These are phyloP conservation scores for Staphylotrichum longicolle DNA, from an alignment of 495 filamentous ascomycete genomes.

Conservation along the genomic window DNA sequence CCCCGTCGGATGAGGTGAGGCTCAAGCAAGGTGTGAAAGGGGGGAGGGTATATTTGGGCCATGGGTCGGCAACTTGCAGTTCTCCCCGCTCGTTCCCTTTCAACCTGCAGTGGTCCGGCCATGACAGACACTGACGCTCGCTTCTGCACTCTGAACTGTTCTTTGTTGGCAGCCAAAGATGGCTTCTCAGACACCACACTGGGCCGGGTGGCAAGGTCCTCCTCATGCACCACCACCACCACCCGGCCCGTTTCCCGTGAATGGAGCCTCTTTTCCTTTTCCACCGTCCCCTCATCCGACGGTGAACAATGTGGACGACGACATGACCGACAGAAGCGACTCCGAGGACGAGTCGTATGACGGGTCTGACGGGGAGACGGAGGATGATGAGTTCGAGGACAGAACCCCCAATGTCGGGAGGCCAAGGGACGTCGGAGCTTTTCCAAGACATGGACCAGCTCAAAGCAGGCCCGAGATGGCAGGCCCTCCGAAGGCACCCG, in stretches of 20 bases:
- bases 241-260: background rate
- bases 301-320: slow-evolving; percentile 2
- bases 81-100: background rate
- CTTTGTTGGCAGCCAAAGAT: background rate
- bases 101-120: background rate
- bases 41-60: slow-evolving; percentile 6
- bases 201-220: slow-evolving; percentile 1
- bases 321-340: slow-evolving; percentile 10
- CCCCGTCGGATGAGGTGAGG: background rate
- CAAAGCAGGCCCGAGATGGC: background rate
- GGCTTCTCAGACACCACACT: slow-evolving; percentile 4
- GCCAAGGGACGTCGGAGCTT: background rate
- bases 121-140: background rate
- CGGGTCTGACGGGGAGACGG: slow-evolving; percentile 5
- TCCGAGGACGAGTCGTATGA: slow-evolving; percentile 13
- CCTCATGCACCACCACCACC: background rate
- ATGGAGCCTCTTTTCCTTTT: background rate
- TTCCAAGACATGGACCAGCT: background rate
- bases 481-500: background rate
- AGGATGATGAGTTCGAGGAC: background rate
- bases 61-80: slow-evolving; percentile 1
- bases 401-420: background rate
- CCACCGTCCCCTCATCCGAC: slow-evolving; percentile 7
- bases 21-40: background rate
- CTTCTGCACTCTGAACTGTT: background rate